Percentiles rank a stretch among this genome's conserved stretches.
Evolutionary conservation across 257 asterid species (phyloP).

Genomic region (Solanum habrochaites): DNA sequence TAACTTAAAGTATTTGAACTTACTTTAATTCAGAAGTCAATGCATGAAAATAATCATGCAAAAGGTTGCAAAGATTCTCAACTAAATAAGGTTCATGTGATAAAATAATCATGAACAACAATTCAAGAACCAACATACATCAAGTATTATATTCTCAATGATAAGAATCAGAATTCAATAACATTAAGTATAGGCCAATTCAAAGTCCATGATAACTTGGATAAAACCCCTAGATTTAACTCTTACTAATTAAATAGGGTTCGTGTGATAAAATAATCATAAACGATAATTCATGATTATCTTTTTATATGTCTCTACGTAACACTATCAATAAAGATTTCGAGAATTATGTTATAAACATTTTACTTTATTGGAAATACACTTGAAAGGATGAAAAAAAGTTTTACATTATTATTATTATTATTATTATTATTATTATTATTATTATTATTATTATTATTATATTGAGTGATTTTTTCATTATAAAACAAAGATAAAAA

Average conservation of each 20-base stretch:
- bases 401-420: not conserved
- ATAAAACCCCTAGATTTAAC: too few relatives aligned
- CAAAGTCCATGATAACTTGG: not conserved
- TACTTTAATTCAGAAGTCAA: not conserved
- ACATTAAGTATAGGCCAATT: not conserved
- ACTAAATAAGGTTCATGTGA: not conserved
- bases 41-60: not conserved
- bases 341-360: not conserved
- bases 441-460: not conserved
- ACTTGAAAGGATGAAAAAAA: not conserved
- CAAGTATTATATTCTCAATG: not conserved
- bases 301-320: not conserved
- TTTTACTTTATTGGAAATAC: too few relatives aligned
- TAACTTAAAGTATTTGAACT: not conserved
- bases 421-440: too few relatives aligned
- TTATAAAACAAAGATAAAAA: not conserved
- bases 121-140: not conserved
- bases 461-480: not conserved
- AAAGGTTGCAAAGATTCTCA: not conserved
- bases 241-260: too few relatives aligned
- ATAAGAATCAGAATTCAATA: not conserved
- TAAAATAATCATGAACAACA: not conserved
- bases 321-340: not conserved
- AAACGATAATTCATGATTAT: not conserved
- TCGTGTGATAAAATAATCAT: too few relatives aligned